A percentile compares a stretch with the other conserved stretches of the same genome.
Conservation (phyloP, 192 early-diverging fungal species). For the Backusella macrospora region DNA sequence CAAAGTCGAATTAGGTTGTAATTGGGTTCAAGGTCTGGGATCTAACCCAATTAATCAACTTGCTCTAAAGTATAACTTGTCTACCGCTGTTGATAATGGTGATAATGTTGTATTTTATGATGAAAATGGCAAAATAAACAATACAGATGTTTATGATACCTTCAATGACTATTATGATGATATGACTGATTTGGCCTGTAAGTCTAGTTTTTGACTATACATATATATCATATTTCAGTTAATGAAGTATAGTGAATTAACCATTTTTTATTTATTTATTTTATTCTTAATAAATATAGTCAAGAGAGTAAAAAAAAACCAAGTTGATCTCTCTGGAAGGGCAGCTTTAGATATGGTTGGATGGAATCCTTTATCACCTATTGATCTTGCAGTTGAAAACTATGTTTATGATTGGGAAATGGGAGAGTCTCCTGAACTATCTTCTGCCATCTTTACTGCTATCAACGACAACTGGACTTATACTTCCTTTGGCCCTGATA, state of each 20-base stretch:
- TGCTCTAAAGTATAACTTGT: conserved; percentile 34
- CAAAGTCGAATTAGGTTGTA: conserved; percentile 40
- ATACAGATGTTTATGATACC: conserved; percentile 19
- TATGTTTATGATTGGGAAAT: conserved; percentile 39
- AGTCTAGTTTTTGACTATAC: background rate
- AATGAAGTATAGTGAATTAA: too few relatives aligned
- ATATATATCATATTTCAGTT: too few relatives aligned
- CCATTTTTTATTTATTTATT: too few relatives aligned
- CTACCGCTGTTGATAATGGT: conserved; percentile 18
- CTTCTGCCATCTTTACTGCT: conserved; percentile 16
- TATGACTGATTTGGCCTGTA: conserved; percentile 28
- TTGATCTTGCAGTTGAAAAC: conserved; percentile 36
- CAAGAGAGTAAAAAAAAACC: conserved; percentile 21
- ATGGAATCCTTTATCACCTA: conserved; percentile 29
- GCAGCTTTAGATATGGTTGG: conserved; percentile 35
- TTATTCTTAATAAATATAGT: conserved; percentile 23
- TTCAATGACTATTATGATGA: conserved; percentile 26
- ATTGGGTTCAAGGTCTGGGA: conserved; percentile 46
- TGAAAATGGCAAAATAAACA: conserved; percentile 35
- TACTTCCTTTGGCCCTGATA: conserved; percentile 30
- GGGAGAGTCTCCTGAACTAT: conserved; percentile 31
- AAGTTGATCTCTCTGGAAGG: conserved; percentile 38
- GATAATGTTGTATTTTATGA: conserved; percentile 32
- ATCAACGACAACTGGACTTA: conserved; percentile 27
- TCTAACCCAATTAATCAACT: conserved; percentile 39